Percentiles rank a stretch among this genome's conserved stretches.
These are phyloP conservation scores for Phytophthora vignae DNA, from an alignment of 352 stramenopile species.

Conservation along the genomic window DNA sequence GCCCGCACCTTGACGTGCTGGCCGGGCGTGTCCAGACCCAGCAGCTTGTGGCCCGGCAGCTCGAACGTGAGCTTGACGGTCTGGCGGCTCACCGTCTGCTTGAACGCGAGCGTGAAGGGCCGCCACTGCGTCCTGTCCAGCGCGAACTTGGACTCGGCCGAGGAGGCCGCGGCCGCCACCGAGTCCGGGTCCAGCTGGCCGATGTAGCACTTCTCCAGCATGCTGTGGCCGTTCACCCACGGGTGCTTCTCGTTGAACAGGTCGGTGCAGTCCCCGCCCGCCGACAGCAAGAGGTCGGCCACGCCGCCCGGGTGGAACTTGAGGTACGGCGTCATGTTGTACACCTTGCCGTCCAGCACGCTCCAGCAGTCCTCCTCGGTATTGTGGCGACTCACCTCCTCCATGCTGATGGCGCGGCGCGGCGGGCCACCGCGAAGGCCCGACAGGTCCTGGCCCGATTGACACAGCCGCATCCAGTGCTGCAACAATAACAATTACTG, in stretches of 20 bases:
- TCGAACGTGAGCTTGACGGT: slow-evolving; percentile 86
- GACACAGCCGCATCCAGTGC: slow-evolving; percentile 94
- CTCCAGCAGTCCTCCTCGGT: slow-evolving; percentile 95
- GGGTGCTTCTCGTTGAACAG: slow-evolving; percentile 98
- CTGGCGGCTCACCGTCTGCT: slow-evolving; percentile 60
- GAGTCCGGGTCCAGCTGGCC: slow-evolving; percentile 70
- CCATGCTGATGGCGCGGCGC: slow-evolving; percentile 71
- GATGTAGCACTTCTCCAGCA: slow-evolving; percentile 91
- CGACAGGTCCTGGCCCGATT: slow-evolving; percentile 87
- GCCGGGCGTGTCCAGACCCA: slow-evolving; percentile 74
- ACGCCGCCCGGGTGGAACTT: slow-evolving; percentile 98
- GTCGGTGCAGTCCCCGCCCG: slow-evolving; percentile 94
- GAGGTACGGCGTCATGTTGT: slow-evolving; percentile 98
- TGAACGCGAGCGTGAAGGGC: slow-evolving; percentile 65
- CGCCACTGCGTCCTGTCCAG: slow-evolving; percentile 76
- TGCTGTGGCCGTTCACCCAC: slow-evolving; percentile 94
- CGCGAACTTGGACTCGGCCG: slow-evolving; percentile 48
- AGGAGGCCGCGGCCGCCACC: slow-evolving; percentile 14
- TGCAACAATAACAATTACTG: slow-evolving; percentile 16
- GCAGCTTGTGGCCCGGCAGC: slow-evolving; percentile 63
- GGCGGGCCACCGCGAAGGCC: slow-evolving; percentile 68
- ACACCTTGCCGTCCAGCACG: slow-evolving; percentile 92
- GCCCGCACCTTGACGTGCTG: slow-evolving; percentile 86
- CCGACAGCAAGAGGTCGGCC: slow-evolving; percentile 91
- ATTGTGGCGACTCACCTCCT: slow-evolving; percentile 91